A percentile compares a stretch with the other conserved stretches of the same genome.
These are phyloP conservation scores for Rhynchospora tenuis DNA, from an alignment of 176 grass and related monocot genomes.

Conservation along the genomic window DNA sequence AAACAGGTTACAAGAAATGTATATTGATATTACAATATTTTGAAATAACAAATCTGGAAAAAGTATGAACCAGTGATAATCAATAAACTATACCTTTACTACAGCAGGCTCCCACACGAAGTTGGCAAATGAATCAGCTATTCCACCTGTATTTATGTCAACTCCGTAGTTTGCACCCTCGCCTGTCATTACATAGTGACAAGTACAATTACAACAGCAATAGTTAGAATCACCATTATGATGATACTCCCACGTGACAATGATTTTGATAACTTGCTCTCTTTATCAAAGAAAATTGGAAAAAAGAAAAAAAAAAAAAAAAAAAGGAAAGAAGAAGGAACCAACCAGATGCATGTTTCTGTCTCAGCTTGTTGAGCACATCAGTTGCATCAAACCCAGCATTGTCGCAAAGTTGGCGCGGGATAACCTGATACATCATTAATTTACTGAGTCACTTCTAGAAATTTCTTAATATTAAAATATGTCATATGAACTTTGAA, in stretches of 20 bases:
- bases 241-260: not conserved
- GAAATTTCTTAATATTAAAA: not conserved
- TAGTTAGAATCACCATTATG: not conserved
- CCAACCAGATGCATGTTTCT: constrained; percentile 88
- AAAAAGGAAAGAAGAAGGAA: constrained; percentile 1
- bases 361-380: constrained; percentile 86
- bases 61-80: not conserved
- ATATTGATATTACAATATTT: not conserved
- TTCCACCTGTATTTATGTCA: constrained; percentile 90
- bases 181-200: constrained; percentile 30
- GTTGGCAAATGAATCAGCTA: constrained; percentile 85
- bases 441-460: not conserved
- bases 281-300: not conserved
- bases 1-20: constrained; percentile 16
- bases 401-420: constrained; percentile 92
- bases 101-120: constrained; percentile 99
- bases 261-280: not conserved
- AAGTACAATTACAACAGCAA: constrained; percentile 6
- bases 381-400: constrained; percentile 96
- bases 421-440: constrained; percentile 52
- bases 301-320: too few species aligned
- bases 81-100: constrained; percentile 68
- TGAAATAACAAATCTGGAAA: not conserved
- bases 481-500: not conserved
- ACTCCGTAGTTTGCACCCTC: constrained; percentile 95